Percentiles rank a stretch among this genome's conserved stretches.
phyloP scores from a whole-genome alignment of 768 basidiomycete genomes.

The Lepiota subincarnata region DNA sequence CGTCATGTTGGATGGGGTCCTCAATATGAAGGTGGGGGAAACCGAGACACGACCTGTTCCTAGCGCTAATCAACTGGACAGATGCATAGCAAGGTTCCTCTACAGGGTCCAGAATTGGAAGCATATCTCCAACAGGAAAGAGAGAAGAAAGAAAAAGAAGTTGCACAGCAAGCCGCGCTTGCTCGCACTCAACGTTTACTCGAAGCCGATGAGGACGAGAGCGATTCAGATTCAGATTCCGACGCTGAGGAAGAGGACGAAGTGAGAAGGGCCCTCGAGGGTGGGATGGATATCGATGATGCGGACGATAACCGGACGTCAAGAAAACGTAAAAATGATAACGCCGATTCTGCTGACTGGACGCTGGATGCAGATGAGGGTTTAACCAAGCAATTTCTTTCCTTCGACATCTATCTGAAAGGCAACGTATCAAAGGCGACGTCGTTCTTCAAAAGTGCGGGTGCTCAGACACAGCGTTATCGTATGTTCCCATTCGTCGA shows the following conservation, averaged over 20 bases:
- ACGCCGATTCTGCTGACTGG: constrained; percentile 61
- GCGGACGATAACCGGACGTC: constrained; percentile 21
- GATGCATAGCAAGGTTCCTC: constrained; percentile 87
- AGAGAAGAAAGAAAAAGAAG: constrained; percentile 74
- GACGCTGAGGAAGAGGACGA: constrained; percentile 65
- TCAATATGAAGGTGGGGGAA: constrained; percentile 59
- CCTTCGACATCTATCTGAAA: constrained; percentile 96
- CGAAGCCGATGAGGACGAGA: constrained; percentile 91
- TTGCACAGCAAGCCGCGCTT: constrained; percentile 79
- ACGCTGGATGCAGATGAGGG: constrained; percentile 74
- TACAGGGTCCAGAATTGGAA: constrained; percentile 87
- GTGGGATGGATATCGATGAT: constrained; percentile 44
- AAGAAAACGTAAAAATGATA: constrained; percentile 31
- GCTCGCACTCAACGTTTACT: constrained; percentile 83
- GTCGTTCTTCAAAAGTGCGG: constrained; percentile 81
- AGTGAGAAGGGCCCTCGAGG: constrained; percentile 52
- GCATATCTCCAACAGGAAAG: constrained; percentile 73
- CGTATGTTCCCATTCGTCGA: constrained; percentile 98
- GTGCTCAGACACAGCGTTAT: constrained; percentile 72
- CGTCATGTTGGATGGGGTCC: constrained; percentile 70
- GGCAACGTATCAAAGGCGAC: constrained; percentile 88
- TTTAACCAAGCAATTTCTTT: constrained; percentile 67
- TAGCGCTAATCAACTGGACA: constrained; percentile 23
- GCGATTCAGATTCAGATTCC: constrained; percentile 70
- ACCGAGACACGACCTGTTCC: background rate